A percentile compares a stretch with the other conserved stretches of the same genome.
These are phyloP conservation scores for Stentor roeselii DNA, from an alignment of 73 alveolate species.

Conservation along the genomic window DNA sequence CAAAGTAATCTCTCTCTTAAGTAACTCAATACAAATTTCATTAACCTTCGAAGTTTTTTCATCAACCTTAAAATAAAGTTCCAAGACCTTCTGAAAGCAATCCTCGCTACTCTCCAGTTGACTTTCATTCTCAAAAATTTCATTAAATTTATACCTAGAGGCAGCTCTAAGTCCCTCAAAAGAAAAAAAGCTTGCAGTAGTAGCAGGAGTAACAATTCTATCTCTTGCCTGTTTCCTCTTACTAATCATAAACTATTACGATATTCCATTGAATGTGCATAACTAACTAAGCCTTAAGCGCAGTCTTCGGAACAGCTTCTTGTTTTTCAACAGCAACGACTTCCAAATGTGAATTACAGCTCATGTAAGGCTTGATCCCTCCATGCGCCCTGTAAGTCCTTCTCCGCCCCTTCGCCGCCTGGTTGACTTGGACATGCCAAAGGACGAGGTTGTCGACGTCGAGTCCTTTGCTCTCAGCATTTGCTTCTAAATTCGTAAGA, in stretches of 20 bases:
- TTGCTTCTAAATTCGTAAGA: constrained; percentile 75
- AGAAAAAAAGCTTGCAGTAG: no score
- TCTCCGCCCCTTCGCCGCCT: constrained; percentile 95
- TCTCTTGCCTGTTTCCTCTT: no score
- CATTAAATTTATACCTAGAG: no score
- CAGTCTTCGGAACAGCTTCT: background rate
- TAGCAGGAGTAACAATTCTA: no score
- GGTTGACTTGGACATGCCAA: constrained; percentile 81
- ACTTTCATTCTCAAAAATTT: no score
- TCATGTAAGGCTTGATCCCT: constrained; percentile 60
- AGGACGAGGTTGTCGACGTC: constrained; percentile 77
- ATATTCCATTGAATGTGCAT: no score
- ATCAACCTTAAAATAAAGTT: background rate
- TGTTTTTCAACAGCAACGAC: constrained; percentile 7
- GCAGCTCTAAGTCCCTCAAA: no score
- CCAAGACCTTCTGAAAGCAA: background rate
- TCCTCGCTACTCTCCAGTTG: no score
- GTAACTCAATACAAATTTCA: background rate
- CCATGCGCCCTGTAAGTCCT: constrained; percentile 98
- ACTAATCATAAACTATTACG: no score
- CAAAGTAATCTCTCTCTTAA: background rate
- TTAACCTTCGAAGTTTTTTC: background rate
- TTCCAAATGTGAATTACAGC: background rate
- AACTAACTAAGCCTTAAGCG: background rate
- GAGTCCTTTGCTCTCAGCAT: constrained; percentile 80